A percentile compares a stretch with the other conserved stretches of the same genome.
phyloP scores from a whole-genome alignment of 2,329 filamentous ascomycete genomes.

The Pseudogymnoascus sp. region DNA sequence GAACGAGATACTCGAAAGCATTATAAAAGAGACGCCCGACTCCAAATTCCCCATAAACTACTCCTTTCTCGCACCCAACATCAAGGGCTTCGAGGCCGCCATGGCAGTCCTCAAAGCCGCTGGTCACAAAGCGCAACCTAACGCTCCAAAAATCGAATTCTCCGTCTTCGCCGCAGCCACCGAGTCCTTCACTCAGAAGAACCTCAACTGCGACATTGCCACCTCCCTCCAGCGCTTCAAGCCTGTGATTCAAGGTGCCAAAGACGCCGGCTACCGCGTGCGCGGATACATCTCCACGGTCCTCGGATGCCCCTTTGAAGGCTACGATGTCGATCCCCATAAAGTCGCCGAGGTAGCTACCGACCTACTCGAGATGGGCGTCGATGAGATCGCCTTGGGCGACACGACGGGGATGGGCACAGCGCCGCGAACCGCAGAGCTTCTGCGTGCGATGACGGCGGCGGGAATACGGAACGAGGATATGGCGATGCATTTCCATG shows the following conservation, averaged over 20 bases:
- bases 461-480: slow-evolving; percentile 62
- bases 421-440: slow-evolving; percentile 55
- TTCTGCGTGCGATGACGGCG: slow-evolving; percentile 55
- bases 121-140: slow-evolving; percentile 17
- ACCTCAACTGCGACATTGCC: slow-evolving; percentile 72
- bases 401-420: slow-evolving; percentile 91
- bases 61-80: slow-evolving; percentile 73
- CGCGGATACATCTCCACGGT: slow-evolving; percentile 76
- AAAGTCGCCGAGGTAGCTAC: slow-evolving; percentile 57
- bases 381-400: slow-evolving; percentile 81
- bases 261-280: slow-evolving; percentile 56
- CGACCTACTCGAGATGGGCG: slow-evolving; percentile 72
- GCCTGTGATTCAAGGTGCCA: slow-evolving; percentile 60
- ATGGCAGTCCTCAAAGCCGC: slow-evolving; percentile 38
- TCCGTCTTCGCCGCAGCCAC: slow-evolving; percentile 77
- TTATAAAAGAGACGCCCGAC: slow-evolving; percentile 49
- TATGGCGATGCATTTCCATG: slow-evolving; percentile 78
- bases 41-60: slow-evolving; percentile 56
- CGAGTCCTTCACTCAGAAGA: slow-evolving; percentile 70
- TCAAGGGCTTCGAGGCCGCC: slow-evolving; percentile 60
- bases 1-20: slow-evolving; percentile 60
- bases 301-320: slow-evolving; percentile 69
- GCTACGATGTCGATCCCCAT: slow-evolving; percentile 53
- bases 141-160: slow-evolving; percentile 50
- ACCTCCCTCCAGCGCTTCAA: slow-evolving; percentile 63